A percentile compares a stretch with the other conserved stretches of the same genome.
These are phyloP conservation scores for Psophocarpus tetragonolobus DNA, from an alignment of 306 rosid species.

Conservation along the genomic window DNA sequence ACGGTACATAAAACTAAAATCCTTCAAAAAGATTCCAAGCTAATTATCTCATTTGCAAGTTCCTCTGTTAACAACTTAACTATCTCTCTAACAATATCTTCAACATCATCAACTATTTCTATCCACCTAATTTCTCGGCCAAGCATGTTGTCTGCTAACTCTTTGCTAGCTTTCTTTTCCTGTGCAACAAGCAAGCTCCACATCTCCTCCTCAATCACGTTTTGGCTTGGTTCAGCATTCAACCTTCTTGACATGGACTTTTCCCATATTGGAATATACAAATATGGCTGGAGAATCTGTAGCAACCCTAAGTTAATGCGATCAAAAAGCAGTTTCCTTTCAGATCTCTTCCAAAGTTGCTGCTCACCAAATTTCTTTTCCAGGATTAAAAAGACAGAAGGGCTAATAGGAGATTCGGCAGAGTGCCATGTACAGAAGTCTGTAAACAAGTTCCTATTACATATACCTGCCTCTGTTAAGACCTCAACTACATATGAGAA, in stretches of 20 bases:
- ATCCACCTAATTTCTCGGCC: slow-evolving; percentile 57
- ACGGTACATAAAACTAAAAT: slow-evolving; percentile 24
- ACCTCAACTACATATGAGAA: slow-evolving; percentile 80
- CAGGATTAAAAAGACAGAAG: slow-evolving; percentile 55
- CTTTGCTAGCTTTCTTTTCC: slow-evolving; percentile 55
- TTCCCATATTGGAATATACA: slow-evolving; percentile 56
- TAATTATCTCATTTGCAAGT: slow-evolving; percentile 61
- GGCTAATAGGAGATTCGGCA: slow-evolving; percentile 65
- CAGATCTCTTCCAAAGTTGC: slow-evolving; percentile 70
- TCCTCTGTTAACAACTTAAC: slow-evolving; percentile 64
- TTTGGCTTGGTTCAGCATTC: slow-evolving; percentile 37
- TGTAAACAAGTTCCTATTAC: slow-evolving; percentile 37
- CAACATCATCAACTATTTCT: slow-evolving; percentile 67
- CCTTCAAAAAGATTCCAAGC: slow-evolving; percentile 45
- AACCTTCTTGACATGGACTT: slow-evolving; percentile 59
- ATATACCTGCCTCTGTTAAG: slow-evolving; percentile 57
- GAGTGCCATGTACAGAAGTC: slow-evolving; percentile 52
- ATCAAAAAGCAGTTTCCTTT: slow-evolving; percentile 80
- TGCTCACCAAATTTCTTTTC: slow-evolving; percentile 88
- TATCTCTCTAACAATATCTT: slow-evolving; percentile 59
- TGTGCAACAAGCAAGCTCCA: slow-evolving; percentile 65
- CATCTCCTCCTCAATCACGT: slow-evolving; percentile 68
- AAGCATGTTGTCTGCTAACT: slow-evolving; percentile 39
- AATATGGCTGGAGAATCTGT: slow-evolving; percentile 56
- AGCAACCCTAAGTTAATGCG: slow-evolving; percentile 59